A percentile compares a stretch with the other conserved stretches of the same genome.
These are phyloP conservation scores for Lobosporangium transversale DNA, from an alignment of 192 early-diverging fungal species.

Conservation along the genomic window DNA sequence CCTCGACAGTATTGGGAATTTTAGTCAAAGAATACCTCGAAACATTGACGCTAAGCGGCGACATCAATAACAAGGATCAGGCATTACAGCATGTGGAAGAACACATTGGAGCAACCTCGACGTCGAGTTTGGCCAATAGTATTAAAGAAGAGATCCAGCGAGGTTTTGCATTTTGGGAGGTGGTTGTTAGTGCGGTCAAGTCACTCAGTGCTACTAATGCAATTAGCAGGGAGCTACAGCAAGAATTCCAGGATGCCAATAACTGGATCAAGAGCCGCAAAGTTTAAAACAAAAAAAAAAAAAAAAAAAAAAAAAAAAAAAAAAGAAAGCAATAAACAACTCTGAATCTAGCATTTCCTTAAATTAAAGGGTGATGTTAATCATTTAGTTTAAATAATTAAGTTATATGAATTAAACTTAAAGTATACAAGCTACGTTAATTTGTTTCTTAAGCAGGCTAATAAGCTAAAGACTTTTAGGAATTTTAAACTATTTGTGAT, in stretches of 20 bases:
- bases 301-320: neutral
- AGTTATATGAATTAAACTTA: no score
- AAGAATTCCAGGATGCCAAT: conserved; percentile 44
- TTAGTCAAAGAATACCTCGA: conserved; percentile 64
- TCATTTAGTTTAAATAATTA: no score
- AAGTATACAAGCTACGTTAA: no score
- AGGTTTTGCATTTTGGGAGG: conserved; percentile 64
- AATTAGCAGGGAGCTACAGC: conserved; percentile 30
- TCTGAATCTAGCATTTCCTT: no score
- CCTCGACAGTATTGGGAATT: conserved; percentile 62
- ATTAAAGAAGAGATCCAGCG: conserved; percentile 58
- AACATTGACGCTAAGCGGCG: conserved; percentile 26
- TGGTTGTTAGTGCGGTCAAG: conserved; percentile 42
- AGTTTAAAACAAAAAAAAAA: no score
- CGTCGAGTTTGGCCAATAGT: conserved; percentile 38
- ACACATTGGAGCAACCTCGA: conserved; percentile 48
- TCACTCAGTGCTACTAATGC: conserved; percentile 11
- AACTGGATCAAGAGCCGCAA: conserved; percentile 44
- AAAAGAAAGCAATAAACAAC: neutral
- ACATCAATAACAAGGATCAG: conserved; percentile 18
- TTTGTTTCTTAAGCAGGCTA: no score
- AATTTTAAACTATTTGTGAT: no score
- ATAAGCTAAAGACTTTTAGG: no score
- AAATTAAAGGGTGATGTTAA: no score
- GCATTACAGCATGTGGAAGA: conserved; percentile 55